Evolutionary conservation across 345 rosid genomes (phyloP), one percentile per base, ranked within the genome.

Genomic region (Reutealis trisperma): DNA sequence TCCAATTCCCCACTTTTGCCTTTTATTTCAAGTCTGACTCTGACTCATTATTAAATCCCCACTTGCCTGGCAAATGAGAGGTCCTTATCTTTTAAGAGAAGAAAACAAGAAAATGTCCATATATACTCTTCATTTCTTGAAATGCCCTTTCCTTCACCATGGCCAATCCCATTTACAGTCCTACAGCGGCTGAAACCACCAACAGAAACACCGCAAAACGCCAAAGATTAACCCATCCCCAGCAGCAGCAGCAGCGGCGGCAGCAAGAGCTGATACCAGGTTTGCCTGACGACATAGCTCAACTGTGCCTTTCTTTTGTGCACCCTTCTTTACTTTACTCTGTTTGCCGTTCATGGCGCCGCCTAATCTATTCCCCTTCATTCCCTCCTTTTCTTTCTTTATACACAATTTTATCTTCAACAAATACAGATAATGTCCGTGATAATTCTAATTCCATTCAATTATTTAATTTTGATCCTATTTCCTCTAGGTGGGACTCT

Each of bases 271-370:
- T 90, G 5, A 67, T 89, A 6, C 84, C 89, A 0, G 90, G 93
- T 8, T 79, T 90, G 21, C 91, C 91, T 2, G 82, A 90, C 80
- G 82, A 86, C 57, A 41, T 88, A 37, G 84, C 88, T 3, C 81
- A 82, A 8, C 78, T 86, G 25, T 88, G 88, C 67, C 91, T 90
- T 71, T 79, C 85, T 42, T 76, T 64, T 8, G 79, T 86, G 75
- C 82, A 49, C 10, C 88, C 91, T 54, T 37, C 83, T 8, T 4
- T 78, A 15, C 89, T 90, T 72, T 83, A 59, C 86, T 75, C 86
- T 41, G 85, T 90, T 64, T 86, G 88, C 75, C 82, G 74, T 60
- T 79, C 90, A n/a, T 90, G 93, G 93, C 84, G 89, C 0, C 85
- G 87, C 12, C 76, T 90, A 18, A 77, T 88, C 67, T 90, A 88